Base-by-base conservation (phyloP, 2,329 filamentous ascomycete species). In the Scytalidium sp. region DNA sequence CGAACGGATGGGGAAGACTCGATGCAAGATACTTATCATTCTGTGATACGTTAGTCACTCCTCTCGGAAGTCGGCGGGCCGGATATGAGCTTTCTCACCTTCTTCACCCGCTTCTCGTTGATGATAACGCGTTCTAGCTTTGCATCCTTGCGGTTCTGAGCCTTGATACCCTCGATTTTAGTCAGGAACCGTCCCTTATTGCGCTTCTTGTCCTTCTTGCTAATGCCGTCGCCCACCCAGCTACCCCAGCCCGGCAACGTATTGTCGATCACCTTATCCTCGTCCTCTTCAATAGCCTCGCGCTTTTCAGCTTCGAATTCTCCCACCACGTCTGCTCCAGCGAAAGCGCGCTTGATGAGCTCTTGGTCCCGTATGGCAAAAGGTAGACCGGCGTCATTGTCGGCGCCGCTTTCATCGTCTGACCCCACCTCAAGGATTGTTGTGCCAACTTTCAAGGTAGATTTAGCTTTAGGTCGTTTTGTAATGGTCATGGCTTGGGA, bases 221-320 rank as follows among this genome's bases (percentile, higher is more conserved):
- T 87, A 55, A 97, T 76, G 17, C 92, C 93, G 15, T 88, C 84
- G 54, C 94, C 94, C 4, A 88, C 81, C 94, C 94, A 97, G 62
- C 79, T 85, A 56, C 94, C 94, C 94, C 94, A 99, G 42, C 94
- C 94, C 1, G 91, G 91, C 5, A 99, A 78, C n/a, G 88, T 88
- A 57, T 87, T 87, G 65, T 93, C 90, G 23, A 91, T 72, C 49
- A 90, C 74, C 69, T 94, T 87, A 64, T 95, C 88, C 58, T 88
- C 90, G 67, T 97, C 91, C 17, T 89, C 88, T 23, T 81, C 78
- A 17, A 83, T 81, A 1, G 81, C 75, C 45, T 83, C 81, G 15
- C 76, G 78, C 71, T 97, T 97, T 64, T 97, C 92, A 32, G 78
- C 78, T 50, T 82, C 81, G 64, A 97, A 99, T 36, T 91, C 85